Percentiles rank a stretch among this genome's conserved stretches.
Evolutionary conservation across 2,329 filamentous ascomycete genomes (phyloP).

Genomic region (Alternaria sp.): DNA sequence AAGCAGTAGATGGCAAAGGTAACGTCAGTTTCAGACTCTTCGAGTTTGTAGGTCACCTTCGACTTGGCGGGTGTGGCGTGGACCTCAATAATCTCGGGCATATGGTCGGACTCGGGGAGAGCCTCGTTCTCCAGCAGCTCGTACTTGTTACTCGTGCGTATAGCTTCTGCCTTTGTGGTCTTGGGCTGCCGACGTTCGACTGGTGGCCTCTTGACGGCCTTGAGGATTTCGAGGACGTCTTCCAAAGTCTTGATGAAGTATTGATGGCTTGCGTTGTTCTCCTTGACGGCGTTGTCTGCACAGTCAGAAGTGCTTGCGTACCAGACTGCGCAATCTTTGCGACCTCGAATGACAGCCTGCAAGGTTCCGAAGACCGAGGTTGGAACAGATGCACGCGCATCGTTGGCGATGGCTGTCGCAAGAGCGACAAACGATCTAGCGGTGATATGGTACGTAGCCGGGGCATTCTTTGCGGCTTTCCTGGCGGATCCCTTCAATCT

Average conservation of each 20-base stretch:
- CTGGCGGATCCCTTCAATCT: background rate
- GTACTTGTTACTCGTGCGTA: background rate
- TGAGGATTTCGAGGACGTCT: background rate
- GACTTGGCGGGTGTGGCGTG: background rate
- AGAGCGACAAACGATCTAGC: background rate
- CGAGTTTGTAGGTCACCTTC: conserved; percentile 1
- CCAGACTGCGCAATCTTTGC: background rate
- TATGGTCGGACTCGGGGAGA: background rate
- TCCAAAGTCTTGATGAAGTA: background rate
- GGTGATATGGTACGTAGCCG: background rate
- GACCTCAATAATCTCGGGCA: background rate
- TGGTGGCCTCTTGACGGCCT: background rate
- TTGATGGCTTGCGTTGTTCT: background rate
- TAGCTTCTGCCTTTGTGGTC: background rate
- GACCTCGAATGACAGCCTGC: background rate
- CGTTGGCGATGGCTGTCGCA: background rate
- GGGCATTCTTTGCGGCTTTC: background rate
- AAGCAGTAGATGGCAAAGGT: conserved; percentile 33
- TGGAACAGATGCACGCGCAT: background rate
- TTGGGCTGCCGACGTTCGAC: background rate
- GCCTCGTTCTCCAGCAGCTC: background rate
- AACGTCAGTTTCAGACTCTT: background rate
- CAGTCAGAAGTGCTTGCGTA: background rate
- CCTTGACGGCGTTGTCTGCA: background rate
- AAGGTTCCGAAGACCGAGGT: background rate